A percentile compares a stretch with the other conserved stretches of the same genome.
phyloP scores from a whole-genome alignment of 495 filamentous ascomycete species.

The Trichoderma erinaceum region DNA sequence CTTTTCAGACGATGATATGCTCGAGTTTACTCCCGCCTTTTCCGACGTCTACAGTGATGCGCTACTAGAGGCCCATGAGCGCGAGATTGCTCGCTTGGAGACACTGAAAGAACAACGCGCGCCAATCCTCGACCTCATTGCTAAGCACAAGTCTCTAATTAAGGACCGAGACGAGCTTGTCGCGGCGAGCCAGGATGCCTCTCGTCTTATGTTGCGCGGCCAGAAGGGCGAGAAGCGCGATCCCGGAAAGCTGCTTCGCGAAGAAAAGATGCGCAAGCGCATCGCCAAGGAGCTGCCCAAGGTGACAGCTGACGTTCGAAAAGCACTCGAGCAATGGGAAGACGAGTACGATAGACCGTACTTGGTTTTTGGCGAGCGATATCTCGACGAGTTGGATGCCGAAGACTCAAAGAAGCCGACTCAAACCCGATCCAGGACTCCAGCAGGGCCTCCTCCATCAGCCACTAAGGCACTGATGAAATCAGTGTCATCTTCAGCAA shows the following conservation, averaged over 20 bases:
- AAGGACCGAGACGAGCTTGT: conserved; percentile 81
- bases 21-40: conserved; percentile 92
- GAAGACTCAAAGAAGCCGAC: conserved; percentile 44
- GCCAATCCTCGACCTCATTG: conserved; percentile 73
- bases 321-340: conserved; percentile 81
- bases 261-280: conserved; percentile 97
- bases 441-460: conserved; percentile 54
- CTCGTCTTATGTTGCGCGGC: conserved; percentile 80
- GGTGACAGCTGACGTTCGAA: conserved; percentile 74
- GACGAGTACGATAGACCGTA: conserved; percentile 91
- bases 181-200: conserved; percentile 88
- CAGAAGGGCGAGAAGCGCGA: conserved; percentile 87
- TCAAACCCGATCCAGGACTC: conserved; percentile 63
- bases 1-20: conserved; percentile 95
- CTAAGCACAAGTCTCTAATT: conserved; percentile 76
- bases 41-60: conserved; percentile 87
- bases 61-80: conserved; percentile 79
- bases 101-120: conserved; percentile 79
- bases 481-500: conserved; percentile 29
- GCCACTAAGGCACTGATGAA: conserved; percentile 32
- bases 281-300: conserved; percentile 94
- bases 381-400: conserved; percentile 69
- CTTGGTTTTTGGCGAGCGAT: conserved; percentile 83
- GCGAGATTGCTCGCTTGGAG: conserved; percentile 77
- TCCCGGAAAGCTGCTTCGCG: conserved; percentile 85